phyloP scores from a whole-genome alignment of 2,329 filamentous ascomycete genomes.

The Scytalidium lignicola region DNA sequence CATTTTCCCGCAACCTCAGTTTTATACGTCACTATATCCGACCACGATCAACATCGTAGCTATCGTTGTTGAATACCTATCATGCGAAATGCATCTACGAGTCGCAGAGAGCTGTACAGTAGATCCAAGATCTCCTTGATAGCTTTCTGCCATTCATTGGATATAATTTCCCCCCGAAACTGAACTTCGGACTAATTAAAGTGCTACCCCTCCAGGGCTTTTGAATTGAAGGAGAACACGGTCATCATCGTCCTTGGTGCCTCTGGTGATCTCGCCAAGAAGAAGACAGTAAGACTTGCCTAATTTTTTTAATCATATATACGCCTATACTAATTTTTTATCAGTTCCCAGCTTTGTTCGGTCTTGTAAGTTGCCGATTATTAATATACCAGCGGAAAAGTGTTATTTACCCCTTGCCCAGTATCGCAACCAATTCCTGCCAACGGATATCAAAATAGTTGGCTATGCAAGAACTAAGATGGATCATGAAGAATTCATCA shows the following conservation, averaged over 20 bases:
- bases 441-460: slow-evolving; percentile 91
- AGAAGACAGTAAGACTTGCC: slow-evolving; percentile 76
- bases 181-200: slow-evolving; percentile 32
- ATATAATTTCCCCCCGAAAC: slow-evolving; percentile 14
- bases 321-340: slow-evolving; percentile 15
- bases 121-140: not conserved
- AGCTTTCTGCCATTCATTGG: slow-evolving; percentile 16
- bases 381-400: not conserved
- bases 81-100: not conserved
- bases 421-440: slow-evolving; percentile 99
- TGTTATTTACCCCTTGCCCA: no score
- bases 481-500: slow-evolving; percentile 94
- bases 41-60: slow-evolving; percentile 3
- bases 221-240: slow-evolving; percentile 98
- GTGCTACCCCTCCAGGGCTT: slow-evolving; percentile 50
- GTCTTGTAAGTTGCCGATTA: slow-evolving; percentile 65
- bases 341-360: slow-evolving; percentile 94
- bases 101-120: slow-evolving; percentile 9
- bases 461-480: slow-evolving; percentile 99
- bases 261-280: slow-evolving; percentile 96
- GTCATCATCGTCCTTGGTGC: slow-evolving; percentile 94
- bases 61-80: slow-evolving; percentile 8
- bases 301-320: not conserved
- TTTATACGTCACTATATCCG: slow-evolving; percentile 20
- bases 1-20: slow-evolving; percentile 9